Conservation (phyloP, 1,139 yeast genomes). For the Cylindricascospora bacillispora region DNA sequence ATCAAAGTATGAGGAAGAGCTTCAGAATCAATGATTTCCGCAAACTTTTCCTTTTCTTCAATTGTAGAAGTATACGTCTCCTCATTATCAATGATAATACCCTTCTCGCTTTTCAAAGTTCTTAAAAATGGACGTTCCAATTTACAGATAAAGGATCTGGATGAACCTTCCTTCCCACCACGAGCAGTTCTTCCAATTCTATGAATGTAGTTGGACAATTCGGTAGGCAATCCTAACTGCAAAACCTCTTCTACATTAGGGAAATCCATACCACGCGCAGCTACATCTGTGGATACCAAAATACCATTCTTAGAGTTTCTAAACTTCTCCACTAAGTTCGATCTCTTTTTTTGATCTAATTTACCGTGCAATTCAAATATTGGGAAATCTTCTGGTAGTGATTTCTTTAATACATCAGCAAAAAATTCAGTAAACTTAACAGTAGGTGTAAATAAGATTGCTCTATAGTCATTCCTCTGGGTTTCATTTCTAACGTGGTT, state of each 20-base stretch:
- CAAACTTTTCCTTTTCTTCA: too few species aligned
- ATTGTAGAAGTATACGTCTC: too few species aligned
- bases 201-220: constrained; percentile 71
- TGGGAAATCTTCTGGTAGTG: constrained; percentile 11
- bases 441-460: constrained; percentile 75
- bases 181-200: constrained; percentile 96
- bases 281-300: constrained; percentile 80
- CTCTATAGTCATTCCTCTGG: constrained; percentile 41
- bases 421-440: constrained; percentile 53
- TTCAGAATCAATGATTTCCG: too few species aligned
- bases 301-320: constrained; percentile 35
- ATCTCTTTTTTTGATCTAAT: constrained; percentile 38
- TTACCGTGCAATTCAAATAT: constrained; percentile 52
- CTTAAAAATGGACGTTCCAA: constrained; percentile 38
- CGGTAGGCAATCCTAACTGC: constrained; percentile 66
- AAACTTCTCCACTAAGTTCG: constrained; percentile 20
- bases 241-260: constrained; percentile 72
- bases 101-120: constrained; percentile 34
- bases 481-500: constrained; percentile 31
- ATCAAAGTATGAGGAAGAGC: too few species aligned
- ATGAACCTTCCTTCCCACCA: constrained; percentile 71
- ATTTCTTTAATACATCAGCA: constrained; percentile 27
- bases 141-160: constrained; percentile 39
- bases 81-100: constrained; percentile 37
- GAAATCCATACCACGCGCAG: constrained; percentile 94